These are phyloP conservation scores for Huntiella savannae DNA, from an alignment of 2,329 filamentous ascomycete genomes.

Conservation along the genomic window DNA sequence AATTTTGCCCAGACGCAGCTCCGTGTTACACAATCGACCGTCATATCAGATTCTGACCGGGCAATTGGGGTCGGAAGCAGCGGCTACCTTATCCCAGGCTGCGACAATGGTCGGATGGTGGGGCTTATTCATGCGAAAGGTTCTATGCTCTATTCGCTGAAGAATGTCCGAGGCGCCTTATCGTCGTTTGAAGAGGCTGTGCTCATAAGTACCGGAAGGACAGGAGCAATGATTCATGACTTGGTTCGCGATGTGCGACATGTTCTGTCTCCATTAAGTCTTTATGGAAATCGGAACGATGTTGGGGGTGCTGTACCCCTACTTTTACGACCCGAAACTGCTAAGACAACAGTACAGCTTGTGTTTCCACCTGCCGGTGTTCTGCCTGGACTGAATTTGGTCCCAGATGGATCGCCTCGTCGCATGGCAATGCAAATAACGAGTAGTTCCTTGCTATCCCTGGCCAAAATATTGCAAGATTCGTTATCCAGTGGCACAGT, in stretches of 20 bases:
- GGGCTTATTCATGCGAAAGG: slow-evolving; percentile 93
- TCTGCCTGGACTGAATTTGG: slow-evolving; percentile 58
- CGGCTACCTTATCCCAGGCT: slow-evolving; percentile 67
- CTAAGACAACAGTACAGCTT: slow-evolving; percentile 61
- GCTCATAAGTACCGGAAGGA: slow-evolving; percentile 61
- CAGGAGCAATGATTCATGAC: slow-evolving; percentile 50
- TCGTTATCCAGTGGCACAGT: slow-evolving; percentile 60
- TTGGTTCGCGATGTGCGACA: slow-evolving; percentile 62
- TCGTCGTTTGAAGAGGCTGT: slow-evolving; percentile 90
- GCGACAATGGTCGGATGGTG: slow-evolving; percentile 80
- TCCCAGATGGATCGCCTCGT: slow-evolving; percentile 50
- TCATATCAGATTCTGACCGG: slow-evolving; percentile 6
- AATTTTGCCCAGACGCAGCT: slow-evolving; percentile 63
- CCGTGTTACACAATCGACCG: not conserved
- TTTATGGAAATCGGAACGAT: not conserved
- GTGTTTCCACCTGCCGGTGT: slow-evolving; percentile 62
- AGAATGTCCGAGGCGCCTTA: slow-evolving; percentile 63
- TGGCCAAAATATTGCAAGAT: slow-evolving; percentile 97
- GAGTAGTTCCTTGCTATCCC: slow-evolving; percentile 81
- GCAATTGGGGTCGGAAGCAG: slow-evolving; percentile 27
- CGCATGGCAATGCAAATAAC: slow-evolving; percentile 79
- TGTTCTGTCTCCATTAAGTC: slow-evolving; percentile 35
- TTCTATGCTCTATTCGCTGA: slow-evolving; percentile 89
- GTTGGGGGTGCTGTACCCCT: slow-evolving; percentile 31
- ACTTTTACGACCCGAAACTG: slow-evolving; percentile 64